phyloP scores from a whole-genome alignment of 495 filamentous ascomycete genomes.

The Aspergillus affinis region DNA sequence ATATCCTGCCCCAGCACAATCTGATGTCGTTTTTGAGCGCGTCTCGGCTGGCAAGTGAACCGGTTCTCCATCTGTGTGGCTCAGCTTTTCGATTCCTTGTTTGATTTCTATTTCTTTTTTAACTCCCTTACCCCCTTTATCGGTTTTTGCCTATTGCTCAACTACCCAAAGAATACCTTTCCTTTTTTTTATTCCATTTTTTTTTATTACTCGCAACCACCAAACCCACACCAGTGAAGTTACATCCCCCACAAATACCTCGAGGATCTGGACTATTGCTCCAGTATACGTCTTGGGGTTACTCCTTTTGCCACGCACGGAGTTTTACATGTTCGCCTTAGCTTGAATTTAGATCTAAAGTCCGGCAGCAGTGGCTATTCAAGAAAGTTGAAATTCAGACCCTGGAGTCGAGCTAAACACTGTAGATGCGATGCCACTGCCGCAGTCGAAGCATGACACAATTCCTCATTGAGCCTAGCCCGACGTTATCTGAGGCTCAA shows the following conservation, averaged over 20 bases:
- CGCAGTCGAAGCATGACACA: background rate
- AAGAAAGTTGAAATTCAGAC: slow-evolving; percentile 24
- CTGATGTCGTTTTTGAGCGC: slow-evolving; percentile 10
- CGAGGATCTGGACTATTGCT: slow-evolving; percentile 21
- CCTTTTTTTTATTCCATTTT: slow-evolving; percentile 23
- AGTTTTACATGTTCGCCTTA: slow-evolving; percentile 27
- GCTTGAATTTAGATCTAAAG: slow-evolving; percentile 29
- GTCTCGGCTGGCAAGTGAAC: slow-evolving; percentile 12
- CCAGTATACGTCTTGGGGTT: slow-evolving; percentile 24
- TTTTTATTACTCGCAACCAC: slow-evolving; percentile 15
- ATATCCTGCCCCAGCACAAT: slow-evolving; percentile 9
- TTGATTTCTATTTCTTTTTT: slow-evolving; percentile 18
- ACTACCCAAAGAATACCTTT: slow-evolving; percentile 32
- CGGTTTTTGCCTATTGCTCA: slow-evolving; percentile 28
- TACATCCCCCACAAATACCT: slow-evolving; percentile 14
- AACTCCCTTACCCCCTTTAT: slow-evolving; percentile 14
- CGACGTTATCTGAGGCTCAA: background rate
- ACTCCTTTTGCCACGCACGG: slow-evolving; percentile 24
- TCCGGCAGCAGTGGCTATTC: slow-evolving; percentile 23
- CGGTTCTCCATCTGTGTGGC: slow-evolving; percentile 16
- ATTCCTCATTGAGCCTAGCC: background rate
- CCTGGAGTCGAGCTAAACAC: background rate
- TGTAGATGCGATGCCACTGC: background rate
- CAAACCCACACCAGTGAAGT: background rate
- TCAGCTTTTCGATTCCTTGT: slow-evolving; percentile 21